phyloP scores from a whole-genome alignment of 768 basidiomycete species.

The Auriscalpium microsporum region DNA sequence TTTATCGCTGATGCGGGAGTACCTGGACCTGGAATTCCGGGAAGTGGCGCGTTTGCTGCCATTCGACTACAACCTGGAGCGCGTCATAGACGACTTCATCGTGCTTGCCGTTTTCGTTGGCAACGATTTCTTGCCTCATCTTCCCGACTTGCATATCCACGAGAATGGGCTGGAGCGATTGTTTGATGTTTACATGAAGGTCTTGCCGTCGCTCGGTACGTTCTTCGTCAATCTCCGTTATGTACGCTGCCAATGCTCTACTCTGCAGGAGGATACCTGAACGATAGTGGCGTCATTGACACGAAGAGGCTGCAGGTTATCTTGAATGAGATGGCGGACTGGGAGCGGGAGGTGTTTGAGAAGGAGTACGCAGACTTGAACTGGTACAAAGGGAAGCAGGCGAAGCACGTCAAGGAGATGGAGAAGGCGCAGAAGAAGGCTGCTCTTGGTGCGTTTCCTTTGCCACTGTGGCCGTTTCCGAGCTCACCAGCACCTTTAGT shows the following conservation, averaged over 20 bases:
- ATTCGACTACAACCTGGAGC: slow-evolving; percentile 85
- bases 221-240: background rate
- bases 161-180: slow-evolving; percentile 90
- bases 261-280: slow-evolving; percentile 77
- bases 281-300: slow-evolving; percentile 80
- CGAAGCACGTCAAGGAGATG: slow-evolving; percentile 58
- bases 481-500: slow-evolving; percentile 28
- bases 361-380: slow-evolving; percentile 83
- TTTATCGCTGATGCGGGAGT: slow-evolving; percentile 90
- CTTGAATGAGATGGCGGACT: slow-evolving; percentile 78
- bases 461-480: background rate
- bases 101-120: slow-evolving; percentile 95
- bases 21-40: slow-evolving; percentile 91
- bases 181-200: slow-evolving; percentile 93
- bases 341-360: slow-evolving; percentile 89
- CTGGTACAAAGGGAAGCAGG: slow-evolving; percentile 93
- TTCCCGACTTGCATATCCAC: slow-evolving; percentile 96
- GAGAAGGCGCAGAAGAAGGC: slow-evolving; percentile 50
- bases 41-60: slow-evolving; percentile 56
- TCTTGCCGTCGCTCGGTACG: slow-evolving; percentile 68
- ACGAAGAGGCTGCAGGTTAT: slow-evolving; percentile 75
- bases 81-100: slow-evolving; percentile 97
- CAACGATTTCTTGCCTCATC: slow-evolving; percentile 93
- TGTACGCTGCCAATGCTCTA: background rate
- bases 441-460: slow-evolving; percentile 48